phyloP scores from a whole-genome alignment of 1,284 basidiomycete species.

The Tilletia horrida region DNA sequence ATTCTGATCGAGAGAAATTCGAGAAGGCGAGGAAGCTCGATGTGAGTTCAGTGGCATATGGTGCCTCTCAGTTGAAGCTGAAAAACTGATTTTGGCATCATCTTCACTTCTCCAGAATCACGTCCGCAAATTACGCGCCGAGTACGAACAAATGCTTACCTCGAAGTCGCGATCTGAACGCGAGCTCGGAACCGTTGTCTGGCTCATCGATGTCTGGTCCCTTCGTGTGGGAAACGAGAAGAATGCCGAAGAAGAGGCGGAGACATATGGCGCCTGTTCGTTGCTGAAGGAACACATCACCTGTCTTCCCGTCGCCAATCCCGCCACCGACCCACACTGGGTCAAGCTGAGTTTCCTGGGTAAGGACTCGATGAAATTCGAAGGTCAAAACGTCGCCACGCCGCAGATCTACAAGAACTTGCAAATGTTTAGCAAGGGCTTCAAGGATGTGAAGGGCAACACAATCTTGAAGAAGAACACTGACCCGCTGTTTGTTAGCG shows the following conservation, averaged over 20 bases:
- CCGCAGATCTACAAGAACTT: conserved; percentile 53
- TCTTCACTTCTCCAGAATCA: conserved; percentile 19
- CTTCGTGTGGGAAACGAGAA: conserved; percentile 55
- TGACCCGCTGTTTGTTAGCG: conserved; percentile 75
- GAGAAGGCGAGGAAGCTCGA: conserved; percentile 54
- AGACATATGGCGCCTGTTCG: conserved; percentile 54
- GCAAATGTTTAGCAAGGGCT: conserved; percentile 48
- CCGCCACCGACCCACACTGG: conserved; percentile 27
- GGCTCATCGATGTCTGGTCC: conserved; percentile 55
- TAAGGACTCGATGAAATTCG: conserved; percentile 55
- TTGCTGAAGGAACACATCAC: conserved; percentile 52
- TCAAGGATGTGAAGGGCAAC: conserved; percentile 56
- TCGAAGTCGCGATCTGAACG: conserved; percentile 49
- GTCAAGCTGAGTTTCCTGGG: conserved; percentile 53
- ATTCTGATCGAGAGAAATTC: conserved; percentile 53
- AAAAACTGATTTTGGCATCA: not conserved
- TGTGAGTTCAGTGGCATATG: conserved; percentile 21
- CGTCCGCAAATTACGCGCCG: conserved; percentile 45
- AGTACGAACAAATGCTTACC: conserved; percentile 46
- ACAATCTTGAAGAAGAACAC: conserved; percentile 82
- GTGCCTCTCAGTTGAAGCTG: not conserved
- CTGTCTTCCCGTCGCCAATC: conserved; percentile 33
- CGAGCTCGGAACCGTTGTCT: conserved; percentile 53
- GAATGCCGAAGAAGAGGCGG: conserved; percentile 54
- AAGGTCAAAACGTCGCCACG: conserved; percentile 46